Percentiles rank a stretch among this genome's conserved stretches.
These are phyloP conservation scores for Phialophora expanda DNA, from an alignment of 2,329 filamentous ascomycete species.

Conservation along the genomic window DNA sequence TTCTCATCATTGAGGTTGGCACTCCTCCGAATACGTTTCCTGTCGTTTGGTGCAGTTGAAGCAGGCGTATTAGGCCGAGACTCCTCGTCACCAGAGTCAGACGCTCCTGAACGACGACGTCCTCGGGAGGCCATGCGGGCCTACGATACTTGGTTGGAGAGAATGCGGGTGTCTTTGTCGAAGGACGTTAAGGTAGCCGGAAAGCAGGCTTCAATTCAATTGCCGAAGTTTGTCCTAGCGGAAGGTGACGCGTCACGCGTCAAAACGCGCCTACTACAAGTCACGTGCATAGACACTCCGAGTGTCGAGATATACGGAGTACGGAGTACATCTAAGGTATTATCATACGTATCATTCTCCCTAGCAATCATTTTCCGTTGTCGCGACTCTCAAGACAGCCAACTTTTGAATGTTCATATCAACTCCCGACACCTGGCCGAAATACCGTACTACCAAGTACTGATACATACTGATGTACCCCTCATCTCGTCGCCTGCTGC, in stretches of 20 bases:
- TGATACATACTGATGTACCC: neutral
- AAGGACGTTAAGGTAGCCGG: neutral
- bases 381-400: neutral
- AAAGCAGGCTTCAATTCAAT: neutral
- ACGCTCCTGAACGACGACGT: conserved; percentile 31
- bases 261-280: neutral
- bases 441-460: neutral
- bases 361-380: neutral
- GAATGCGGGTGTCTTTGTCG: neutral
- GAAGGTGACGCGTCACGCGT: neutral
- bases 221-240: neutral
- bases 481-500: neutral
- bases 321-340: neutral
- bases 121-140: conserved; percentile 29
- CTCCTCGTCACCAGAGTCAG: conserved; percentile 37
- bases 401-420: neutral
- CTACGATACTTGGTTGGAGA: neutral
- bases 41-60: conserved; percentile 37
- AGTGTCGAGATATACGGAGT: too few relatives aligned
- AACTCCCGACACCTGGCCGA: neutral
- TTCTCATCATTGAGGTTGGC: conserved; percentile 30
- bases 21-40: conserved; percentile 37
- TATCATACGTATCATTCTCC: neutral
- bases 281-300: neutral
- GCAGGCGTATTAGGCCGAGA: conserved; percentile 37